Conservation (phyloP, 495 filamentous ascomycete species). For the Recurvomyces mirabilis region DNA sequence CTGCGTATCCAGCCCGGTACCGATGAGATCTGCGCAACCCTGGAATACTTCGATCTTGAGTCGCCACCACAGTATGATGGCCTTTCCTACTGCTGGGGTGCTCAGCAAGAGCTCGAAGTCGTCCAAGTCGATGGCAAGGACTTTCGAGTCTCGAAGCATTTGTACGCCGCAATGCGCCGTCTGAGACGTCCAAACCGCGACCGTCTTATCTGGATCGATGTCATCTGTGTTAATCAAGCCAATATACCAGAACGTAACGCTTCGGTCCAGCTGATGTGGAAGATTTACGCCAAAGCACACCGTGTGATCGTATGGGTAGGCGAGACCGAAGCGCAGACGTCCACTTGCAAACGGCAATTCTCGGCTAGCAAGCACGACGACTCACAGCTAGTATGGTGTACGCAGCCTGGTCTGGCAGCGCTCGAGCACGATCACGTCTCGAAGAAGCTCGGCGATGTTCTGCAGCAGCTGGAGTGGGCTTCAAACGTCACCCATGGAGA, state of each 20-base stretch:
- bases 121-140: conserved; percentile 1
- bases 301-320: conserved; percentile 6
- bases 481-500: conserved; percentile 6
- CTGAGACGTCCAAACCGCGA: background rate
- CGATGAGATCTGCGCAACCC: background rate
- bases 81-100: conserved; percentile 7
- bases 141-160: conserved; percentile 2
- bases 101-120: background rate
- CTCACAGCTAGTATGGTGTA: conserved; percentile 1
- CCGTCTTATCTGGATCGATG: conserved; percentile 10
- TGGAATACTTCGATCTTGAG: background rate
- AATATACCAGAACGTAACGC: conserved; percentile 4
- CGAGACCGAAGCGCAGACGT: conserved; percentile 1
- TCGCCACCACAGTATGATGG: conserved; percentile 1
- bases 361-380: background rate
- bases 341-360: conserved; percentile 4
- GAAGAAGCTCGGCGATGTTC: conserved; percentile 1
- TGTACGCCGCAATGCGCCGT: conserved; percentile 1
- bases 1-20: conserved; percentile 3
- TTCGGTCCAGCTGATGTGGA: conserved; percentile 5
- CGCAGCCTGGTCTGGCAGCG: conserved; percentile 4
- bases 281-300: conserved; percentile 7
- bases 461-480: background rate
- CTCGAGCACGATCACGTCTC: conserved; percentile 5
- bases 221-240: conserved; percentile 9